These are phyloP conservation scores for Vitis hybrid DNA, from an alignment of 177 flowering plant genomes.

Conservation along the genomic window DNA sequence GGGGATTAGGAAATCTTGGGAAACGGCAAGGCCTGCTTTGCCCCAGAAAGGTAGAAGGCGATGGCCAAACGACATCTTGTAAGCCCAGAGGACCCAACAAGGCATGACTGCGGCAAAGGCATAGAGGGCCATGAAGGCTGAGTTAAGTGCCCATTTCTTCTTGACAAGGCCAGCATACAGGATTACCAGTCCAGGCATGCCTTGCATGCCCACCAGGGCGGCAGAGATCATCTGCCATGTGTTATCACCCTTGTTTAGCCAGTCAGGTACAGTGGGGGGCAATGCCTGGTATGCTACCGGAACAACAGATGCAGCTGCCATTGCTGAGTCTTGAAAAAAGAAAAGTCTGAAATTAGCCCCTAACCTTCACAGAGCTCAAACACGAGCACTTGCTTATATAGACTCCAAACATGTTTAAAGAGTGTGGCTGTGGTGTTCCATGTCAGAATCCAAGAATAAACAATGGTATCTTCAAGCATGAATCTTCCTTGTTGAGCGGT, in stretches of 20 bases:
- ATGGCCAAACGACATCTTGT: slow-evolving; percentile 74
- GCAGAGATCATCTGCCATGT: slow-evolving; percentile 76
- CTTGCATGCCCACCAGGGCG: slow-evolving; percentile 62
- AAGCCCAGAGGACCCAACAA: slow-evolving; percentile 69
- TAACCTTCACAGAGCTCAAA: too few species aligned
- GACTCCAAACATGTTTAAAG: too few species aligned
- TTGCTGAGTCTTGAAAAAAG: slow-evolving; percentile 10
- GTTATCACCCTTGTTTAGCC: slow-evolving; percentile 84
- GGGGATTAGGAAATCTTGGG: slow-evolving; percentile 44
- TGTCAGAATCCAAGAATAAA: too few species aligned
- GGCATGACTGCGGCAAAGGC: slow-evolving; percentile 75
- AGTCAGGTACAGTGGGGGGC: slow-evolving; percentile 41
- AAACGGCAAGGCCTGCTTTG: slow-evolving; percentile 57
- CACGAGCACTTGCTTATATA: too few species aligned
- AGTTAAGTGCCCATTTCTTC: slow-evolving; percentile 76
- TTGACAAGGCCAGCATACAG: slow-evolving; percentile 68
- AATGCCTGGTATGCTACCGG: slow-evolving; percentile 27
- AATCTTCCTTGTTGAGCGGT: too few species aligned
- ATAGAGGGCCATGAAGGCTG: slow-evolving; percentile 83
- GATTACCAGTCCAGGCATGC: slow-evolving; percentile 74
- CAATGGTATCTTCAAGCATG: too few species aligned
- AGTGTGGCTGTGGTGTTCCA: too few species aligned
- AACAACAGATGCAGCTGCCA: neutral
- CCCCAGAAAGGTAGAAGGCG: slow-evolving; percentile 75
- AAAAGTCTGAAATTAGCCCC: too few species aligned